Base-by-base conservation (phyloP, 1,284 basidiomycete species). In the Cronartium ribicola region DNA sequence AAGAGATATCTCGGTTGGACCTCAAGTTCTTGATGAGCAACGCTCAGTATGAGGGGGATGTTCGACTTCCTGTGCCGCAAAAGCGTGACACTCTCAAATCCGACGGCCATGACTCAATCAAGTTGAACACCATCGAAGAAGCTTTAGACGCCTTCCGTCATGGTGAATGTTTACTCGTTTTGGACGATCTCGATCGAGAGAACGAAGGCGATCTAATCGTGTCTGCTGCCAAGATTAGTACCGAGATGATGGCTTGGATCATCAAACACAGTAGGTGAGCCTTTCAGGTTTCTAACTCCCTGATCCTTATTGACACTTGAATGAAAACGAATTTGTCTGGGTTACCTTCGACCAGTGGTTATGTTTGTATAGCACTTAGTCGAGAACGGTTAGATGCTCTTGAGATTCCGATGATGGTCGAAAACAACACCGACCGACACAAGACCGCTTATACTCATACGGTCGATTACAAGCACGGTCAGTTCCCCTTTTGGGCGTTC, bases 161-260 rank as follows among this genome's bases (percentile, higher is more conserved):
- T 7, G 94, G 94, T 6, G 91, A 96, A 80, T 93, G 97, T 77
- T 86, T 98, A 66, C 89, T 96, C 2, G 94, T 96, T 17, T 93
- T 96, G 89, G 94, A 97, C 81, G 94, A 96, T 82, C 90, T 95
- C 82, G 85, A 85, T 77, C 84, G 94, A 76, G 94, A 97, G 84
- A 97, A 96, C 80, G 94, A 97, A 81, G 94, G 94, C 2, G 94
- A 97, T 82, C 83, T 97, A 76, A 91, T 96, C 80, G 89, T 92
- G 79, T 87, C 94, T 14, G 94, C 87, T 0, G 85, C 85, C 57
- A 86, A 88, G 75, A 88, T 91, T 77, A 93, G 93, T 22, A 92
- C 92, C 0, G 90, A 96, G 82, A 92, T 95, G 79, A 97, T 99
- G 95, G 96, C 96, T 0, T 99, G 93, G 92, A 91, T 99, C 86